Evolutionary conservation across 495 filamentous ascomycete species (phyloP), one percentile per base, ranked within the genome.

Genomic region (Parachaetomium inaequale): DNA sequence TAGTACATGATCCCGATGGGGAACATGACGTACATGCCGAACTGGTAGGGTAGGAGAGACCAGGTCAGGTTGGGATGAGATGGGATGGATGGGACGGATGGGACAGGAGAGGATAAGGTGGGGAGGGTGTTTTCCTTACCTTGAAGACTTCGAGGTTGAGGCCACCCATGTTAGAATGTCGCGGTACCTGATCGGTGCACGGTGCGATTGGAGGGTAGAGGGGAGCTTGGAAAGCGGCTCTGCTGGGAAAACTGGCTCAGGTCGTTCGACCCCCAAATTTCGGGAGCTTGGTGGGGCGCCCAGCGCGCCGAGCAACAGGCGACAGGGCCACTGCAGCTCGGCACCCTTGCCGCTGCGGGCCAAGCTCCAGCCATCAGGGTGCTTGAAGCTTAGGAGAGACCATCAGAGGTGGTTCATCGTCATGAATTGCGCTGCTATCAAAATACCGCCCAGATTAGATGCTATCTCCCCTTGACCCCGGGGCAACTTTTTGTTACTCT

Each of bases 1-100:
- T 98, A 98, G 82, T 96, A 98, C 94, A 98, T 98, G 80, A 94
- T 90, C 63, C 89, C 92, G 68, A 98, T 97, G 25, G 94, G 94
- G 78, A 98, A 98, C 82, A 97, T 87, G 77, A 98, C 88, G 79
- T 98, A 98, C 83, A 93, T 89, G 78, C 93, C 92, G 78, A 97
- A 97, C 93, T 97, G 32, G 14, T 40, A 15, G 12, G 12, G 17
- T 40, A 15, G 36, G 36, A 40, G 14, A 14, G 43, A 7, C 38
- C 12, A 25, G 23, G 42, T 46, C 17, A 50, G 19, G 43, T 45
- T 42, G 57, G 11, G 60, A 7, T 7, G 29, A 2, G 1, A 14
- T 8, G 56, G 31, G 61, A 11, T 40, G 5, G 36, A 17, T 40
- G 10, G 38, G 26, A 5, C 25, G n/a, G 43, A 11, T 1, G 28